A percentile compares a stretch with the other conserved stretches of the same genome.
Conservation (phyloP, 1,284 basidiomycete genomes). For the Tilletia indica region DNA sequence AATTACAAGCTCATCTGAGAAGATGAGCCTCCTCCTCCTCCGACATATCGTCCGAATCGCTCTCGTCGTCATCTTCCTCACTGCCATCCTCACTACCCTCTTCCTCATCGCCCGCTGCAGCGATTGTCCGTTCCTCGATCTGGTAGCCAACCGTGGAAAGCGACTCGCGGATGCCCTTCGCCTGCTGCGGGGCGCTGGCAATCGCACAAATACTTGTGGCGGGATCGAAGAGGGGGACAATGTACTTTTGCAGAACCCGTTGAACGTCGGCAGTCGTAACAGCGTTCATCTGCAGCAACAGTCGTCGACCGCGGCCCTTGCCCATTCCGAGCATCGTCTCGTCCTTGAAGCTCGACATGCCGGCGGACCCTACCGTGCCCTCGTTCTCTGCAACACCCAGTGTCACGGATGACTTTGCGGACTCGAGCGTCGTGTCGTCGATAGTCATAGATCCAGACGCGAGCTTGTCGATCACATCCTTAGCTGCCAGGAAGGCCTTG, state of each 20-base stretch:
- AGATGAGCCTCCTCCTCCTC: slow-evolving; percentile 15
- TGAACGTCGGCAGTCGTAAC: slow-evolving; percentile 78
- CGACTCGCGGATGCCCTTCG: slow-evolving; percentile 69
- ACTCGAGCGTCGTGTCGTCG: slow-evolving; percentile 79
- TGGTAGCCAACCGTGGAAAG: slow-evolving; percentile 72
- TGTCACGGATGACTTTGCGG: slow-evolving; percentile 86
- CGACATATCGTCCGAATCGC: slow-evolving; percentile 19
- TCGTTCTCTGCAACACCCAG: slow-evolving; percentile 77
- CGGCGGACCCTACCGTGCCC: slow-evolving; percentile 79
- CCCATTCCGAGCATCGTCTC: slow-evolving; percentile 38
- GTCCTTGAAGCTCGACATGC: slow-evolving; percentile 57
- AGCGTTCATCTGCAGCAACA: slow-evolving; percentile 56
- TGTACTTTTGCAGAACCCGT: slow-evolving; percentile 69
- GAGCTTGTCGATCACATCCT: slow-evolving; percentile 57
- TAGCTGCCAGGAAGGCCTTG: slow-evolving; percentile 78
- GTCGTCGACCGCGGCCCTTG: slow-evolving; percentile 40
- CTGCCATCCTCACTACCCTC: slow-evolving; percentile 22
- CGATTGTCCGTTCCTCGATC: slow-evolving; percentile 71
- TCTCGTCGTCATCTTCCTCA: slow-evolving; percentile 20
- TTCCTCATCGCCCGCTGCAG: slow-evolving; percentile 60
- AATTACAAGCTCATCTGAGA: background rate
- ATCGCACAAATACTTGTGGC: slow-evolving; percentile 75
- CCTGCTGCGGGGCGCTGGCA: slow-evolving; percentile 77
- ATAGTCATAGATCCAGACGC: slow-evolving; percentile 60
- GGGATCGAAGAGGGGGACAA: slow-evolving; percentile 82